phyloP scores from a whole-genome alignment of 73 alveolate species.

The Breviolum minutum region DNA sequence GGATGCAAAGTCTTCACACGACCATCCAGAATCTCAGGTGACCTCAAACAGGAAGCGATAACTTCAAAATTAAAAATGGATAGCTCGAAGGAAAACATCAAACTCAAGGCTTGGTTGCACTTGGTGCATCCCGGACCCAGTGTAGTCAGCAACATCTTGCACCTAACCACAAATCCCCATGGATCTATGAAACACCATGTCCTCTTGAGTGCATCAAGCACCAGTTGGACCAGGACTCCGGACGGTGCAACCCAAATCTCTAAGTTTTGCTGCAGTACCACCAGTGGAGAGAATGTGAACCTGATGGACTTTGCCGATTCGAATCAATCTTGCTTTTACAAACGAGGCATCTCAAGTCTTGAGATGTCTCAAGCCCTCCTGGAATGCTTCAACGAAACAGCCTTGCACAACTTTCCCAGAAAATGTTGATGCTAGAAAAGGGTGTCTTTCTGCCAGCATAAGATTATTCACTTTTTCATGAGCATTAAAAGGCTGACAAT shows the following conservation, averaged over 20 bases:
- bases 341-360: too few species aligned
- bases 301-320: background rate
- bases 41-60: background rate
- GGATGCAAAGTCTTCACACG: constrained; percentile 95
- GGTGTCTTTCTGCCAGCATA: too few species aligned
- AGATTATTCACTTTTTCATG: too few species aligned
- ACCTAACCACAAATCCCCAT: background rate
- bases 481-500: too few species aligned
- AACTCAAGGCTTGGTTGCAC: background rate
- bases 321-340: too few species aligned
- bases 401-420: too few species aligned
- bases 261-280: constrained; percentile 80
- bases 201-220: too few species aligned
- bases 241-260: constrained; percentile 61
- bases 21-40: constrained; percentile 94
- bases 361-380: too few species aligned
- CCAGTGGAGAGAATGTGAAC: constrained; percentile 94
- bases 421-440: too few species aligned
- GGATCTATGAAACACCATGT: too few species aligned
- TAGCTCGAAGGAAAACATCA: background rate
- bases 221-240: background rate
- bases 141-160: constrained; percentile 92
- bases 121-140: constrained; percentile 29
- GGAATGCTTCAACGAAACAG: too few species aligned
- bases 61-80: background rate